These are phyloP conservation scores for Tuber aestivum DNA, from an alignment of 495 filamentous ascomycete species.

Conservation along the genomic window DNA sequence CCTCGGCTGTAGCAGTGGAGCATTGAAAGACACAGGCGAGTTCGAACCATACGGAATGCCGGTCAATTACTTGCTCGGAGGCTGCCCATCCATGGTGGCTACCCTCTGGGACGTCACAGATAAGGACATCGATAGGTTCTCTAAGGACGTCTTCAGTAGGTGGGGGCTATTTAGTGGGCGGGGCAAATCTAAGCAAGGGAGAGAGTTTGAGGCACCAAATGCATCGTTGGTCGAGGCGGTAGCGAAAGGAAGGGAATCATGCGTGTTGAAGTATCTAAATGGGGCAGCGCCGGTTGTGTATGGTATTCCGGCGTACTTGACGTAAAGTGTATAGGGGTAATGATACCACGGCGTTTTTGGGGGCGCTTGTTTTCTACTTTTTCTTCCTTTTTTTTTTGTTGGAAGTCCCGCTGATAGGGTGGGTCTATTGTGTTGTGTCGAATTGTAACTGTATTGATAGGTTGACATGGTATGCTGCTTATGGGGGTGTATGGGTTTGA, in stretches of 20 bases:
- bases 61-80: constrained; percentile 84
- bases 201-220: constrained; percentile 12
- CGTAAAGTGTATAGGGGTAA: constrained; percentile 7
- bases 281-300: constrained; percentile 90
- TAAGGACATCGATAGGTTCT: constrained; percentile 89
- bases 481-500: neutral
- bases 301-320: constrained; percentile 75
- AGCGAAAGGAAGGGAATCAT: constrained; percentile 61
- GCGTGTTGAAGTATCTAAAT: constrained; percentile 82
- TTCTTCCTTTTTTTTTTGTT: neutral
- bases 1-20: constrained; percentile 84
- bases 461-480: neutral
- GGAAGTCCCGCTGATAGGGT: neutral
- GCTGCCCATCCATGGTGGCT: constrained; percentile 73
- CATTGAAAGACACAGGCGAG: constrained; percentile 70
- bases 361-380: constrained; percentile 13
- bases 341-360: constrained; percentile 15
- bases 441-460: neutral
- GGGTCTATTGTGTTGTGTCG: neutral
- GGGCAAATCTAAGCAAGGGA: constrained; percentile 34
- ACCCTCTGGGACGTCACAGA: constrained; percentile 98
- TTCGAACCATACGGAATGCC: constrained; percentile 84
- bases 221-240: constrained; percentile 68
- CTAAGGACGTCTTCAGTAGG: constrained; percentile 63
- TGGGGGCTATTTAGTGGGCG: constrained; percentile 67